Evolutionary conservation across 805 yeast genomes (phyloP).

Genomic region (Candida loeiensis): DNA sequence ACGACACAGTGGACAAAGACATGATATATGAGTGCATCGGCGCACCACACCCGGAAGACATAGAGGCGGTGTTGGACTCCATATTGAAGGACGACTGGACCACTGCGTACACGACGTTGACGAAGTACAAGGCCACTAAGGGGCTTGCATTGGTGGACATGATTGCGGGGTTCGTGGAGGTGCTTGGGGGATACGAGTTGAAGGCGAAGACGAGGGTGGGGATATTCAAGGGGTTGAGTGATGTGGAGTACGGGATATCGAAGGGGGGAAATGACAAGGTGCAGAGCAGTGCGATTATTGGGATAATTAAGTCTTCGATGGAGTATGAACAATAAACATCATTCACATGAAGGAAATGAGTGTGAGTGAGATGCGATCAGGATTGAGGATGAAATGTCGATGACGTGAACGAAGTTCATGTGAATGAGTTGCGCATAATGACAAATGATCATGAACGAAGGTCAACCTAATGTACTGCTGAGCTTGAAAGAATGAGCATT

Average conservation of each 20-base stretch:
- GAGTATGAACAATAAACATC: conserved; percentile 26
- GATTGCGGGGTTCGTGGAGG: conserved; percentile 69
- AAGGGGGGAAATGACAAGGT: conserved; percentile 90
- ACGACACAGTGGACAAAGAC: conserved; percentile 56
- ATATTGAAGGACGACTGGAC: conserved; percentile 87
- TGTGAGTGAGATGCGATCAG: too few relatives aligned
- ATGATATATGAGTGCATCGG: conserved; percentile 94
- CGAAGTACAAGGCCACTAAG: conserved; percentile 59
- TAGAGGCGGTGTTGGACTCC: conserved; percentile 70
- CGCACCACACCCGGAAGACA: conserved; percentile 86
- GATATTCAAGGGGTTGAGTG: conserved; percentile 70
- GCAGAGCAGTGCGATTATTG: conserved; percentile 86
- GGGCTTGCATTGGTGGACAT: conserved; percentile 91
- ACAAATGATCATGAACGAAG: too few relatives aligned
- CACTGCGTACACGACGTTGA: conserved; percentile 64
- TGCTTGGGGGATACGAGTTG: conserved; percentile 66
- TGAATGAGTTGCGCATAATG: too few relatives aligned
- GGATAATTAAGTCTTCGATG: conserved; percentile 70
- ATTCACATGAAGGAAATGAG: too few relatives aligned
- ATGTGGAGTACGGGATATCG: conserved; percentile 86
- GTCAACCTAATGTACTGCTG: too few relatives aligned
- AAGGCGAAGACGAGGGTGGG: conserved; percentile 57
- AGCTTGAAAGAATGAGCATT: too few relatives aligned
- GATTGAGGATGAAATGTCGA: too few relatives aligned
- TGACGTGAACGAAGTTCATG: too few relatives aligned